Base-by-base conservation (phyloP, 1,139 yeast genomes). In the Yamadazyma atlantica region DNA sequence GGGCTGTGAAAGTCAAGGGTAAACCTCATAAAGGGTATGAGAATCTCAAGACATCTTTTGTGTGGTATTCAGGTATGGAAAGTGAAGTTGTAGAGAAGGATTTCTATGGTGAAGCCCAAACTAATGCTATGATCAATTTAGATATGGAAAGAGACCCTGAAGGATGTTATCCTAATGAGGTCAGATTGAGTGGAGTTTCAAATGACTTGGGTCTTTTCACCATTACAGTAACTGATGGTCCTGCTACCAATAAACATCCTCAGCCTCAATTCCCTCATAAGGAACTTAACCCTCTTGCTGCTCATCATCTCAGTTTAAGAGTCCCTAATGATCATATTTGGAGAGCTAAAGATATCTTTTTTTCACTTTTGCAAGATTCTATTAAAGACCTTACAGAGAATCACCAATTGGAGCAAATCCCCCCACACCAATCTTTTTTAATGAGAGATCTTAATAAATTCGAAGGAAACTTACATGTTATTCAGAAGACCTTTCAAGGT, bases 51-150 rank as follows among this genome's bases (percentile, higher is more conserved):
- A 79, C 85, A 4, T 76, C 95, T 0, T 62, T 90, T 38, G 81
- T 89, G 6, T 81, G 88, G 66, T 92, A 90, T 59, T 72, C 87
- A 10, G 94, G 87, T 0, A 60, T 85, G 19, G 89, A 84, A 55
- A 84, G 86, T 17, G 40, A 73, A 67, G 36, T 38, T 4, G 25
- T 35, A n/a, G 49, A 42, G 13, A 22, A 36, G 21, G 51, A 48
- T 29, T 22, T 42, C 3, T 33, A 31, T 22, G 61, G 61, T 3
- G 42, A 43, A 12, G 50, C 51, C 18, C 36, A 53, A 5, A 53
- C 48, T n/a, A 46, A 60, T 48, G 72, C 72, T 7, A 63, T 49
- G 29, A 53, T 73, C 31, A 69, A 41, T 48, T 57, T 60, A 45
- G 73, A 55, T 25, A 62, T 45, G 48, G 51, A 44, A 9, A 52